These are phyloP conservation scores for Aureobasidium subglaciale DNA, from an alignment of 2,329 filamentous ascomycete genomes.

Conservation along the genomic window DNA sequence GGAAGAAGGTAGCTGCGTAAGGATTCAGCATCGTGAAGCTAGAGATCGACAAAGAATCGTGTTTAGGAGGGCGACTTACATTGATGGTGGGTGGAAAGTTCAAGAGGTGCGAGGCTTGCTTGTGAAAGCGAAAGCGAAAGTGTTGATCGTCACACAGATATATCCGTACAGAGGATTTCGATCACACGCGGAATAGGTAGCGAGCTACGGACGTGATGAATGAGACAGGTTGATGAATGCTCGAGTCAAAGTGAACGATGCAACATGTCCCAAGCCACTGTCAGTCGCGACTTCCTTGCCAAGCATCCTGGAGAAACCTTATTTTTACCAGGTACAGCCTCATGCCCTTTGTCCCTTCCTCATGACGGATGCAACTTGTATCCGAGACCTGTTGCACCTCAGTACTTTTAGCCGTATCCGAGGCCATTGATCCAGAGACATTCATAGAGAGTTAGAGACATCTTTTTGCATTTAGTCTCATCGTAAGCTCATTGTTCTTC, in stretches of 20 bases:
- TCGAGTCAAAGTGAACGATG: slow-evolving; percentile 8
- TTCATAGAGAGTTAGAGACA: not conserved
- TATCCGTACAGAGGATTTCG: not conserved
- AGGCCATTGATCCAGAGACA: not conserved
- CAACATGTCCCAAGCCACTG: not conserved
- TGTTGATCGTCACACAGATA: not conserved
- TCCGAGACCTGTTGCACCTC: not conserved
- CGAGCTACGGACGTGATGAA: not conserved
- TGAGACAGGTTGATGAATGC: not conserved
- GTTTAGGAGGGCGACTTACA: not conserved
- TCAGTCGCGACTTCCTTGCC: not conserved
- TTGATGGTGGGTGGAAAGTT: not conserved
- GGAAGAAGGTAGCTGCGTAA: slow-evolving; percentile 4
- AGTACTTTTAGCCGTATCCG: not conserved
- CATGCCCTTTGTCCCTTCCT: not conserved
- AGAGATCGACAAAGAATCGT: not conserved
- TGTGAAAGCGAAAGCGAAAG: not conserved
- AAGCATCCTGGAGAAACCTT: slow-evolving; percentile 12
- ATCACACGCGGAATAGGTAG: not conserved
- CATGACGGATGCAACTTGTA: not conserved
- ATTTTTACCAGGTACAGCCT: not conserved
- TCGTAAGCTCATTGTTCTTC: not conserved
- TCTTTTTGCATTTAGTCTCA: not conserved
- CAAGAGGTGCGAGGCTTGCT: not conserved
- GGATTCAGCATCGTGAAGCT: slow-evolving; percentile 4